These are phyloP conservation scores for Euclidium syriacum DNA, from an alignment of 345 rosid species.

Conservation along the genomic window DNA sequence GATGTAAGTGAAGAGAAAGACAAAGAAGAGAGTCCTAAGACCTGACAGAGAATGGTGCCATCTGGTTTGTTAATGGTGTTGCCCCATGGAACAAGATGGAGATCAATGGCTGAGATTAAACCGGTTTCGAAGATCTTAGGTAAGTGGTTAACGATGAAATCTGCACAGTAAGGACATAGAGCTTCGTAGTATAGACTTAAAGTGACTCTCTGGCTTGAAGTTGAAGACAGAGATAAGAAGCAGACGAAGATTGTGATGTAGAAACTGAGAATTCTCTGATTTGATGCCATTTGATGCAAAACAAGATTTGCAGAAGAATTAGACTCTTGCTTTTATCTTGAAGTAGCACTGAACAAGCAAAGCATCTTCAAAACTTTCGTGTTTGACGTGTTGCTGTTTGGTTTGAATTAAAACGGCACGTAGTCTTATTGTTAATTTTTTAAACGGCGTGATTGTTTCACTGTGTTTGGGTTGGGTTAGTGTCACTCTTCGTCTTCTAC, in stretches of 20 bases:
- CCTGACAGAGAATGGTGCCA: constrained; percentile 67
- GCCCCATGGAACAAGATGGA: constrained; percentile 82
- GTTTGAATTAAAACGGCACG: background rate
- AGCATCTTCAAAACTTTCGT: background rate
- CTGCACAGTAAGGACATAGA: constrained; percentile 64
- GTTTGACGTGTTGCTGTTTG: background rate
- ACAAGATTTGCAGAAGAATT: background rate
- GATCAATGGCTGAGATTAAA: constrained; percentile 60
- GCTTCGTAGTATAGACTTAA: constrained; percentile 73
- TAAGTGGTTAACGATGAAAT: constrained; percentile 69
- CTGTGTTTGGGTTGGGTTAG: background rate
- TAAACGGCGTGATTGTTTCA: background rate
- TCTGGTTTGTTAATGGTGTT: constrained; percentile 39
- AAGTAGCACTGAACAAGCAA: constrained; percentile 13
- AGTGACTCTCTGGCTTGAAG: constrained; percentile 39
- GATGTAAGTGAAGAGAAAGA: background rate
- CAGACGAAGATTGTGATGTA: constrained; percentile 4
- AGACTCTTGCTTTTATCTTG: constrained; percentile 5
- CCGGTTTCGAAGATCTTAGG: constrained; percentile 48
- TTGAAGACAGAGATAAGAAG: constrained; percentile 10
- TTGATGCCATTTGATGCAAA: constrained; percentile 25
- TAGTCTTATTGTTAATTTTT: background rate
- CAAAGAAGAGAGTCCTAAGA: constrained; percentile 29
- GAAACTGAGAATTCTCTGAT: background rate
- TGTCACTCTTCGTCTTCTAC: constrained; percentile 20